Base-by-base conservation (phyloP, 768 basidiomycete genomes). In the Neoboletus subvelutipes region DNA sequence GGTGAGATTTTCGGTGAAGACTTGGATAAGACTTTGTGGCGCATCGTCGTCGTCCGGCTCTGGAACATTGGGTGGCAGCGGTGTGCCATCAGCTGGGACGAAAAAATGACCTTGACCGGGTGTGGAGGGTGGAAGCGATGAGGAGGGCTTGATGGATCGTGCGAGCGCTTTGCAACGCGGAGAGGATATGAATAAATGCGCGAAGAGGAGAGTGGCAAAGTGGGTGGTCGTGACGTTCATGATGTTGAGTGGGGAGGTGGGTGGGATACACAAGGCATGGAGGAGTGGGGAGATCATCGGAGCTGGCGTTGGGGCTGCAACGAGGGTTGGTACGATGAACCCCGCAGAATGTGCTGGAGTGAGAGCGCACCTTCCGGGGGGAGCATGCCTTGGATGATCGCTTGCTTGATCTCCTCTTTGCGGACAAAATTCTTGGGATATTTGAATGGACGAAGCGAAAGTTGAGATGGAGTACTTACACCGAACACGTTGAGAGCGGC, bases 1-100 rank as follows among this genome's bases (percentile, higher is more conserved):
- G 40, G 94, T 92, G 24, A 98, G 76, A 68, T 97, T 94, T 57
- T 98, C 97, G 43, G 87, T 86, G 20, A 98, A 76, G n/a, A 89
- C 82, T 53, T 92, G 87, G 11, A 99, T 79, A 36, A 99, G 75
- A 1, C 82, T 83, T 62, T 92, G 87, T 20, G 84, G 83, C 26
- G 74, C 79, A 31, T 86, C 86, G 49, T 89, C 85, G 45, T 84
- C 83, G 9, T 83, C 81, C 22, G 72, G 64, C 11, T 74, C 76
- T 15, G 71, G 63, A 28, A 59, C 67, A 37, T 70, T 61, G n/a
- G 70, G 61, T 12, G 71, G 65, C 22, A 75, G 65, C 1, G 78
- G 76, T 22, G 73, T 66, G 18, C 81, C 80, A 61, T 92, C 91
- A 1, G 90, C 90, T 4, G 90, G 90, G 20, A 92, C 84, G 66